phyloP scores from a whole-genome alignment of 768 basidiomycete genomes.

The Cubamyces lactineus region DNA sequence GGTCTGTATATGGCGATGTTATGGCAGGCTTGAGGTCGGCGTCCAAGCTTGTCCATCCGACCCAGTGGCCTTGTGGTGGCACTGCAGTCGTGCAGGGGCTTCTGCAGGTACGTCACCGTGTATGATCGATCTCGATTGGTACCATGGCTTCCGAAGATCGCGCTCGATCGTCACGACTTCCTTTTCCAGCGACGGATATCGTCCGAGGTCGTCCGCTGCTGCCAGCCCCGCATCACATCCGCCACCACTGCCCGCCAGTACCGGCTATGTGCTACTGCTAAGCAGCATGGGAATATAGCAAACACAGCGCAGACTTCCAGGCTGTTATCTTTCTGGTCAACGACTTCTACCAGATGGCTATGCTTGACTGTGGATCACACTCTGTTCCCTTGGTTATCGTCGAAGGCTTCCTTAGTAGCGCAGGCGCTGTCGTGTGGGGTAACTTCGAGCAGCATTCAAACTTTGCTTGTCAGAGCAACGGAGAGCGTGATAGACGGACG shows the following conservation, averaged over 20 bases:
- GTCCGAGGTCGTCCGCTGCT: neutral
- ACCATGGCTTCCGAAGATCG: constrained; percentile 11
- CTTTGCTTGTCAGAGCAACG: constrained; percentile 21
- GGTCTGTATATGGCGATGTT: no score
- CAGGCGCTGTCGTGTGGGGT: constrained; percentile 45
- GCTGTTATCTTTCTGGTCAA: neutral
- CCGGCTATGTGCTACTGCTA: neutral
- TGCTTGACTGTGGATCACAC: neutral
- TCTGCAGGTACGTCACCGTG: no score
- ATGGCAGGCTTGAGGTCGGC: no score
- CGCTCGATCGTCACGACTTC: neutral
- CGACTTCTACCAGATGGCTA: neutral
- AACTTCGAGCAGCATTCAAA: constrained; percentile 41
- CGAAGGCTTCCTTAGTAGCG: constrained; percentile 49
- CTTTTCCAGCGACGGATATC: neutral
- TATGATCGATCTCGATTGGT: constrained; percentile 7
- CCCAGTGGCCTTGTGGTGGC: no score
- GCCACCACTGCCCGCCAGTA: no score
- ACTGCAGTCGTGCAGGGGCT: no score
- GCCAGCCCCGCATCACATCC: neutral
- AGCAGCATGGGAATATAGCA: neutral
- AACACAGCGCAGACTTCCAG: no score
- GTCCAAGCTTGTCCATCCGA: no score
- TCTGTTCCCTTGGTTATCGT: constrained; percentile 48
- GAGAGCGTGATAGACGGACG: constrained; percentile 26